Evolutionary conservation across 2,329 filamentous ascomycete species (phyloP).

Genomic region (Colletotrichum plurivorum): DNA sequence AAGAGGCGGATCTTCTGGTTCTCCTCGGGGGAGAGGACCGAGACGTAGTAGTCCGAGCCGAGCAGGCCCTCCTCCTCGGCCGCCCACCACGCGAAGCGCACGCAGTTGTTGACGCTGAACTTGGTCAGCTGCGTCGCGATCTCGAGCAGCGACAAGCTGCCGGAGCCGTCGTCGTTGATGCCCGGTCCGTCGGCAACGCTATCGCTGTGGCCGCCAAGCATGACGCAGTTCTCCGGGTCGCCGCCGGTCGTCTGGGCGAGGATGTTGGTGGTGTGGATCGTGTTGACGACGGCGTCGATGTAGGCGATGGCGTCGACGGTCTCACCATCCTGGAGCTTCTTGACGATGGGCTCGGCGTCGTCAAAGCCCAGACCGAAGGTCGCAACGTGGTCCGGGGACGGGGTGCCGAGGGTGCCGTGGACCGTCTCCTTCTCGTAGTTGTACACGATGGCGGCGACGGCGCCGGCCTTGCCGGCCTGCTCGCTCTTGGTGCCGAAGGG

Average conservation of each 20-base stretch:
- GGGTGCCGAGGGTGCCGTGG: constrained; percentile 77
- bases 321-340: constrained; percentile 66
- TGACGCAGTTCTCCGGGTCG: constrained; percentile 74
- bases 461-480: constrained; percentile 77
- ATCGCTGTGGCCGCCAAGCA: constrained; percentile 76
- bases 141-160: constrained; percentile 73
- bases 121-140: constrained; percentile 71
- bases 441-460: constrained; percentile 80
- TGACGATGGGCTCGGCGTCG: constrained; percentile 70
- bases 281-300: constrained; percentile 70
- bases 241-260: constrained; percentile 73
- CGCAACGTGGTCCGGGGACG: constrained; percentile 72
- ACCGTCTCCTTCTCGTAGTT: constrained; percentile 77
- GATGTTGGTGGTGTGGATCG: constrained; percentile 71
- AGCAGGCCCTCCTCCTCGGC: constrained; percentile 77
- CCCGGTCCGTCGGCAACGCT: constrained; percentile 75
- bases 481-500: constrained; percentile 80
- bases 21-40: constrained; percentile 67
- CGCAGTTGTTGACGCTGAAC: constrained; percentile 74
- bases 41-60: constrained; percentile 74
- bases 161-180: constrained; percentile 85
- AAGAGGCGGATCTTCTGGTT: constrained; percentile 75
- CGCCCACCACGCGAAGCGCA: constrained; percentile 78
- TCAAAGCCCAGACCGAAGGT: constrained; percentile 76
- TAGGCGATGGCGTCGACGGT: constrained; percentile 69